A percentile compares a stretch with the other conserved stretches of the same genome.
These are phyloP conservation scores for Nepenthes gracilis DNA, from an alignment of 148 eudicot genomes.

Conservation along the genomic window DNA sequence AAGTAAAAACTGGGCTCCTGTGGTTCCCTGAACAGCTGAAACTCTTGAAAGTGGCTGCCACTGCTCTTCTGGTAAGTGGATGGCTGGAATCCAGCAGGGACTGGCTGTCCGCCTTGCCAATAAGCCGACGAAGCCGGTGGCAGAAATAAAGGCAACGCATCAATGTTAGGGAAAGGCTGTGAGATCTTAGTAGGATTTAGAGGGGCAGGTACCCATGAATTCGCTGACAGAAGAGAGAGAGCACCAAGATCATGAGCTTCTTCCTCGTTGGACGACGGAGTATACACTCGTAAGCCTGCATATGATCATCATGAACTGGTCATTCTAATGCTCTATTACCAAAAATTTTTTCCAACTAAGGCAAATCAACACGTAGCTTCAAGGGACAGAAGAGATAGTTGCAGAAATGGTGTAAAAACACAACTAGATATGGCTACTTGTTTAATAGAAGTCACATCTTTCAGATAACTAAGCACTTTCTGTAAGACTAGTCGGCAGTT, in stretches of 20 bases:
- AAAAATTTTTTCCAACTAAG: no score
- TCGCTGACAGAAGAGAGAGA: conserved; percentile 98
- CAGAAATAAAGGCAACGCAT: neutral
- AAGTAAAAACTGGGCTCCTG: conserved; percentile 37
- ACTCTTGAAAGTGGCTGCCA: conserved; percentile 22
- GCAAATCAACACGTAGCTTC: no score
- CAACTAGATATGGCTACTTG: no score
- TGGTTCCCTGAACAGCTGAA: conserved; percentile 47
- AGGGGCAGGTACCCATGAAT: conserved; percentile 35
- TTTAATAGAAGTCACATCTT: no score
- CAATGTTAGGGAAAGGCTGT: neutral
- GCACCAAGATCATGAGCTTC: conserved; percentile 61
- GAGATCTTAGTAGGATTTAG: conserved; percentile 13
- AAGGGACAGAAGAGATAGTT: no score
- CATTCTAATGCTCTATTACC: no score
- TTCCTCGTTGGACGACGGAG: conserved; percentile 33
- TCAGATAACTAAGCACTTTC: no score
- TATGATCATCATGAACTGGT: neutral
- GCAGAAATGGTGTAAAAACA: no score
- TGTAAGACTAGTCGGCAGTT: no score
- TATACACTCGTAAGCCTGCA: conserved; percentile 36
- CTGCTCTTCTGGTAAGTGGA: neutral
- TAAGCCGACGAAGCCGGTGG: conserved; percentile 27
- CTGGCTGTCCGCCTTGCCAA: conserved; percentile 37
- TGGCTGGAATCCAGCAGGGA: conserved; percentile 15